Evolutionary conservation across 2,329 filamentous ascomycete genomes (phyloP).

Genomic region (Sphaerulina musiva): DNA sequence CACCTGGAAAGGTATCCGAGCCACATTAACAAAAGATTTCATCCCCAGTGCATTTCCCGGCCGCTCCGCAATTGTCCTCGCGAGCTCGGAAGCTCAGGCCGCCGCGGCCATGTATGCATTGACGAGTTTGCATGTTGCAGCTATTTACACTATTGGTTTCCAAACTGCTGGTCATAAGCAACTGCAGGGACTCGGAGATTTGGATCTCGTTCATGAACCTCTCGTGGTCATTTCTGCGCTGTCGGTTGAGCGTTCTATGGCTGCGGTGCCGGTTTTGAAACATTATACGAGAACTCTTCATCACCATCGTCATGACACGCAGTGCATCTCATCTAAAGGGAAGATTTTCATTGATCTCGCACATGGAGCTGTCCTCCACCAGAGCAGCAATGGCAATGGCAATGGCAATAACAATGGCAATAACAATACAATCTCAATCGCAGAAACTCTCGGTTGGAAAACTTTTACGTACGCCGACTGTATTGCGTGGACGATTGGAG

Average conservation of each 20-base stretch:
- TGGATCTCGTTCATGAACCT: constrained; percentile 70
- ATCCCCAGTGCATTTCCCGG: constrained; percentile 74
- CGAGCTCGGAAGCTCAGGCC: constrained; percentile 66
- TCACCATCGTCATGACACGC: constrained; percentile 20
- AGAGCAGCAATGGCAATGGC: constrained; percentile 37
- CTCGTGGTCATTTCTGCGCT: constrained; percentile 78
- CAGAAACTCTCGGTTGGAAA: constrained; percentile 68
- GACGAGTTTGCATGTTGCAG: constrained; percentile 65
- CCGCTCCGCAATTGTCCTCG: constrained; percentile 68
- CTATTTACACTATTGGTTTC: constrained; percentile 81
- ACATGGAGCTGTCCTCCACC: constrained; percentile 40
- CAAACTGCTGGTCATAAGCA: constrained; percentile 46
- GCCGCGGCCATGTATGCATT: constrained; percentile 73
- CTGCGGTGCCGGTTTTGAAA: constrained; percentile 70
- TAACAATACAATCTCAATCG: constrained; percentile 62
- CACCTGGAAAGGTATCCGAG: constrained; percentile 77
- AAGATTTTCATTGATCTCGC: constrained; percentile 80
- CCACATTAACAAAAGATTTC: constrained; percentile 72
- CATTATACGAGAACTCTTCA: constrained; percentile 52
- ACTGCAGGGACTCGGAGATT: constrained; percentile 65
- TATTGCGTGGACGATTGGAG: constrained; percentile 75
- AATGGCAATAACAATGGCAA: constrained; percentile 52
- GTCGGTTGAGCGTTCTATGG: constrained; percentile 67
- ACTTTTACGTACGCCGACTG: constrained; percentile 75
- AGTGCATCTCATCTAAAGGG: constrained; percentile 28